A percentile compares a stretch with the other conserved stretches of the same genome.
Conservation (phyloP, 2,329 filamentous ascomycete genomes). For the Pseudogymnoascus pannorum region DNA sequence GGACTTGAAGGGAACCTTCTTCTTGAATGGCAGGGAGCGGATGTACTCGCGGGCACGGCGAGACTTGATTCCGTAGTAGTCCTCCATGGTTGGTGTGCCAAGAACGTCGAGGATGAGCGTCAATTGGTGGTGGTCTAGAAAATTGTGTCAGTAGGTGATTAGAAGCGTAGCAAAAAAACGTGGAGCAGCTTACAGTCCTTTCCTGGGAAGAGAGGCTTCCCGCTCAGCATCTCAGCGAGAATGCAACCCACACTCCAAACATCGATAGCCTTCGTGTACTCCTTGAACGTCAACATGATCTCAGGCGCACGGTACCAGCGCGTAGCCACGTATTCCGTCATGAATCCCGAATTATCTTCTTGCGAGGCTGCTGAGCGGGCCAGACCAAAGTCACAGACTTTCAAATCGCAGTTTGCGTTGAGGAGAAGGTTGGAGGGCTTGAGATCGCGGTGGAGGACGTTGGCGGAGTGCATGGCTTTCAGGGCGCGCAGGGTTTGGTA, state of each 20-base stretch:
- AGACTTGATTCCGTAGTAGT: conserved; percentile 99
- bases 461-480: conserved; percentile 99
- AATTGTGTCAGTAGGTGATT: conserved; percentile 11
- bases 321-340: conserved; percentile 99
- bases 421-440: conserved; percentile 96
- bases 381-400: conserved; percentile 97
- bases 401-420: conserved; percentile 97
- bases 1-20: conserved; percentile 96
- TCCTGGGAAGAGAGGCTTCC: conserved; percentile 94
- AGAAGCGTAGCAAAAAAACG: neutral
- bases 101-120: conserved; percentile 96
- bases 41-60: conserved; percentile 96
- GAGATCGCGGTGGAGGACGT: conserved; percentile 92
- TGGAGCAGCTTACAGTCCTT: conserved; percentile 74
- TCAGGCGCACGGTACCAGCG: conserved; percentile 98
- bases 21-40: conserved; percentile 95
- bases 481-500: conserved; percentile 96
- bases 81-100: conserved; percentile 97
- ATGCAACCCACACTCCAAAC: conserved; percentile 99
- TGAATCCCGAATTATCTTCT: conserved; percentile 99
- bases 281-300: conserved; percentile 99
- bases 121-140: conserved; percentile 86
- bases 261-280: conserved; percentile 99
- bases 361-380: conserved; percentile 93
- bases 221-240: conserved; percentile 95